phyloP scores from a whole-genome alignment of 139 green algal genomes.

The Chlorella sp. region DNA sequence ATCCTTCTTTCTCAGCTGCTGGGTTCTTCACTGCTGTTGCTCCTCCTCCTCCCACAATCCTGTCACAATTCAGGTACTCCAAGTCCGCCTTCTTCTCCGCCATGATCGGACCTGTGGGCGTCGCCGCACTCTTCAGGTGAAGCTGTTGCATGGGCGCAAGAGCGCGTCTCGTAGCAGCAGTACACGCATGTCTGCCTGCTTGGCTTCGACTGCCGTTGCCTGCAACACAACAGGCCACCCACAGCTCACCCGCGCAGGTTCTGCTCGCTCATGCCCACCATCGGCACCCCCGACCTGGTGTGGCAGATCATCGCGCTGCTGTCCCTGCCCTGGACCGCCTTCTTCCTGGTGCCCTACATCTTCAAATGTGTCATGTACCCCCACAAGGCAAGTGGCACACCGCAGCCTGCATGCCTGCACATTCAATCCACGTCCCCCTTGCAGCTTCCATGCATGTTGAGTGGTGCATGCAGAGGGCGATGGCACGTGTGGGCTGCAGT shows the following conservation, averaged over 20 bases:
- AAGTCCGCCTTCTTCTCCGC: constrained; percentile 59
- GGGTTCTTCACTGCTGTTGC: too few species aligned
- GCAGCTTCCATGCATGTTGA: neutral
- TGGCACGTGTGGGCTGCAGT: too few species aligned
- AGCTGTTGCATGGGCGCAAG: neutral
- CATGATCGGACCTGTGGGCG: constrained; percentile 41
- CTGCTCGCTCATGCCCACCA: neutral
- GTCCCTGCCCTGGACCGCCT: constrained; percentile 42
- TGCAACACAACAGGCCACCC: neutral
- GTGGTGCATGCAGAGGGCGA: too few species aligned
- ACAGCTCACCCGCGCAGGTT: neutral
- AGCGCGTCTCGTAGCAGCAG: neutral
- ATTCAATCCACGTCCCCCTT: too few species aligned
- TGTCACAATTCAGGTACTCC: constrained; percentile 34
- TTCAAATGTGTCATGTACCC: constrained; percentile 57
- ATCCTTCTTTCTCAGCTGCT: too few species aligned
- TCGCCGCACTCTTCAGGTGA: constrained; percentile 47
- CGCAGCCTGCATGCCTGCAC: too few species aligned
- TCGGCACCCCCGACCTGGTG: constrained; percentile 22
- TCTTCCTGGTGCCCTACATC: constrained; percentile 42
- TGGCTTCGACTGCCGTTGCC: neutral
- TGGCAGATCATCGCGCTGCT: constrained; percentile 49
- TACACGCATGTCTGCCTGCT: neutral
- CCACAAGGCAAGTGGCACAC: constrained; percentile 38
- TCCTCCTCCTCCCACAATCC: too few species aligned